phyloP scores from a whole-genome alignment of 306 rosid genomes.

The Prunus persica region DNA sequence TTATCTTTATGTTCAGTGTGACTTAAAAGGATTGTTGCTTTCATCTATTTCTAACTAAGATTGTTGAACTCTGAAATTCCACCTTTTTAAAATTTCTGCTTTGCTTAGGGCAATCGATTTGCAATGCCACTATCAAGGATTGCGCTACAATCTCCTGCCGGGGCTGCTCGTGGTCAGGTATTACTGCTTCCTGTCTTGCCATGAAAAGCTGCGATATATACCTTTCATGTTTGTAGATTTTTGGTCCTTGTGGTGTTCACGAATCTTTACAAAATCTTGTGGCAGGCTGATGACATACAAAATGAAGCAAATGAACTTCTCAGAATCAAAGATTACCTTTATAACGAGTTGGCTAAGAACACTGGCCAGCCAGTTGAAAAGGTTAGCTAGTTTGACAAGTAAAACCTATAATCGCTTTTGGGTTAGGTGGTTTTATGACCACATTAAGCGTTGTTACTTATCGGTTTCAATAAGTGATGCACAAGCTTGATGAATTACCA shows the following conservation, averaged over 20 bases:
- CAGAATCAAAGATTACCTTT: slow-evolving; percentile 77
- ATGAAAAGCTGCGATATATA: background rate
- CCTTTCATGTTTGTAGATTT: background rate
- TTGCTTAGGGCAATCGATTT: slow-evolving; percentile 63
- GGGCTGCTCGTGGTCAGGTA: slow-evolving; percentile 98
- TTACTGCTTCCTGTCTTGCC: slow-evolving; percentile 3
- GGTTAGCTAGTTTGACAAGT: slow-evolving; percentile 46
- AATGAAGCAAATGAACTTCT: slow-evolving; percentile 92
- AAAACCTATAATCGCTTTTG: background rate
- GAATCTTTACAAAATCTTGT: slow-evolving; percentile 12
- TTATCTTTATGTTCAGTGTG: background rate
- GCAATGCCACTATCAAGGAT: slow-evolving; percentile 89
- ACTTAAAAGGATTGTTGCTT: background rate
- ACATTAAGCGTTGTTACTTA: background rate
- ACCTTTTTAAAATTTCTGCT: slow-evolving; percentile 7
- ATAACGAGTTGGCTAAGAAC: slow-evolving; percentile 59
- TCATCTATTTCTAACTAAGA: slow-evolving; percentile 13
- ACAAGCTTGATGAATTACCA: background rate
- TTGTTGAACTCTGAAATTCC: slow-evolving; percentile 1
- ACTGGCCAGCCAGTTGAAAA: slow-evolving; percentile 88
- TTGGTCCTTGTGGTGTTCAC: slow-evolving; percentile 24
- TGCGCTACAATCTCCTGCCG: slow-evolving; percentile 78
- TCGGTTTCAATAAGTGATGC: background rate
- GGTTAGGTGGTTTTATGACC: slow-evolving; percentile 1
- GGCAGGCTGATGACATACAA: slow-evolving; percentile 83